Evolutionary conservation across 2,329 filamentous ascomycete species (phyloP).

Genomic region (Ophiocordyceps robertsii): DNA sequence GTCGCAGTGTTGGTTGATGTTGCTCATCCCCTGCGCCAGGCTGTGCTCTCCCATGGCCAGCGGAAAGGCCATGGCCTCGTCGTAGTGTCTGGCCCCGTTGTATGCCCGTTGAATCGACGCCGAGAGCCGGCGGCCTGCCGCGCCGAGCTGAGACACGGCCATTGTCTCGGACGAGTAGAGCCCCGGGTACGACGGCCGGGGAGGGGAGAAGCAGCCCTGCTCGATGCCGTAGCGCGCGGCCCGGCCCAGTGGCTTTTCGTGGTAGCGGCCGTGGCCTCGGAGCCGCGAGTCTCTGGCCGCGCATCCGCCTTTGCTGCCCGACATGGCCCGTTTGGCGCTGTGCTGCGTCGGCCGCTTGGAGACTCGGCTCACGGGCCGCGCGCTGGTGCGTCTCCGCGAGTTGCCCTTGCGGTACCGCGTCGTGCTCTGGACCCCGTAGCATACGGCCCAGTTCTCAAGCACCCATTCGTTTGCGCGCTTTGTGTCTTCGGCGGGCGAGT

Average conservation of each 20-base stretch:
- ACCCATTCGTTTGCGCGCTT: conserved; percentile 68
- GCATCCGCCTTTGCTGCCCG: conserved; percentile 19
- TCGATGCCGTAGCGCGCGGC: background rate
- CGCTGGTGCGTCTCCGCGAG: conserved; percentile 12
- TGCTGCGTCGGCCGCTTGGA: conserved; percentile 10
- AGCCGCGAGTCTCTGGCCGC: conserved; percentile 14
- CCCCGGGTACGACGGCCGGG: conserved; percentile 9
- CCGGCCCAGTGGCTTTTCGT: conserved; percentile 5
- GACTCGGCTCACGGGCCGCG: conserved; percentile 4
- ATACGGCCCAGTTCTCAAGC: conserved; percentile 55
- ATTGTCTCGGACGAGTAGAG: conserved; percentile 9
- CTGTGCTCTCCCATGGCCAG: conserved; percentile 3
- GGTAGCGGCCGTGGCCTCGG: conserved; percentile 10
- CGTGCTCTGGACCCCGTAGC: conserved; percentile 68
- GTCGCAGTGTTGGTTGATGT: conserved; percentile 1
- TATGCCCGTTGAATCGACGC: background rate
- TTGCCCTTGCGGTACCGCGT: conserved; percentile 57
- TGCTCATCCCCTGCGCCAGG: conserved; percentile 3
- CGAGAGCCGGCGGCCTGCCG: background rate
- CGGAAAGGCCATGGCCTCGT: conserved; percentile 3
- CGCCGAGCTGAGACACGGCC: conserved; percentile 9
- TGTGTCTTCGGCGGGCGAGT: conserved; percentile 18
- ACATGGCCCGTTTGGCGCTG: conserved; percentile 16
- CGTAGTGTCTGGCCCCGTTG: background rate
- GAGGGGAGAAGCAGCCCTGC: conserved; percentile 4